phyloP scores from a whole-genome alignment of 257 asterid genomes.

The Lavandula angustifolia region DNA sequence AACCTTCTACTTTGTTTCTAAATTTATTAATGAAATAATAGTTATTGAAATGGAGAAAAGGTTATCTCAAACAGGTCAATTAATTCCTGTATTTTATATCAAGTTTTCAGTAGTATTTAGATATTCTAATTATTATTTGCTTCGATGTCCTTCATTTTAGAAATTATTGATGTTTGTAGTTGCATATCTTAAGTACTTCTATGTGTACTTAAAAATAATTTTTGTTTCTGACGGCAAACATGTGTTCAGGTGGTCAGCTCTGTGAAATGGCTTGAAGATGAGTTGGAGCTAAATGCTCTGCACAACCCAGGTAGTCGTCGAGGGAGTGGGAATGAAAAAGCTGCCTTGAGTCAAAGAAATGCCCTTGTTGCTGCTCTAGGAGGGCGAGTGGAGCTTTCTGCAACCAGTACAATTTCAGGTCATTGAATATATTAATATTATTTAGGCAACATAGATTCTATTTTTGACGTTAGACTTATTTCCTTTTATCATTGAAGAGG shows the following conservation, averaged over 20 bases:
- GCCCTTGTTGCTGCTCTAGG: slow-evolving; percentile 99
- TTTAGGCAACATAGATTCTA: slow-evolving; percentile 21
- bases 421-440: slow-evolving; percentile 7
- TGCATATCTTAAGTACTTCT: slow-evolving; percentile 4
- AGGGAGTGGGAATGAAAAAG: slow-evolving; percentile 94
- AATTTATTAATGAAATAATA: not conserved
- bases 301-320: slow-evolving; percentile 96
- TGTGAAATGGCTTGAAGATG: slow-evolving; percentile 99
- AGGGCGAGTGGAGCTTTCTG: slow-evolving; percentile 89
- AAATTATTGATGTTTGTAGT: slow-evolving; percentile 5
- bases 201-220: not conserved
- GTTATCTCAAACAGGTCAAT: slow-evolving; percentile 12
- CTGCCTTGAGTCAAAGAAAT: slow-evolving; percentile 86
- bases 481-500: slow-evolving; percentile 28
- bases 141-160: slow-evolving; percentile 5
- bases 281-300: slow-evolving; percentile 98
- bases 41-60: slow-evolving; percentile 15
- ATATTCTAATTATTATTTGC: slow-evolving; percentile 20
- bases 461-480: slow-evolving; percentile 26
- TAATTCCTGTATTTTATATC: slow-evolving; percentile 23
- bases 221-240: slow-evolving; percentile 26
- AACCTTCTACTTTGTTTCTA: not conserved
- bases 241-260: slow-evolving; percentile 91
- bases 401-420: slow-evolving; percentile 94
- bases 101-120: slow-evolving; percentile 16